Base-by-base conservation (phyloP, 257 asterid species). In the Avicennia marina region DNA sequence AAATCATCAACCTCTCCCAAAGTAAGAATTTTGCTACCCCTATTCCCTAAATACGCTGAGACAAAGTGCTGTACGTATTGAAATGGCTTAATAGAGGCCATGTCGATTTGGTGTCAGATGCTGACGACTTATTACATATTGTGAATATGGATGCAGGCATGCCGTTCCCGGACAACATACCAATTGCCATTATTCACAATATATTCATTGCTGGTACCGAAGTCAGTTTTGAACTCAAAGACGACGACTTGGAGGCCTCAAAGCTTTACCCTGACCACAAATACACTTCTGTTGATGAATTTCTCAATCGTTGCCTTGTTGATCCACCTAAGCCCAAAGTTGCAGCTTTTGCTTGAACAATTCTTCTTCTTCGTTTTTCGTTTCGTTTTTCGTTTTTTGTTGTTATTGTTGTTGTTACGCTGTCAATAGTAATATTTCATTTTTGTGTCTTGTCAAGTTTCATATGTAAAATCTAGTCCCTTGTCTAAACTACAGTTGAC, bases 161-260 rank as follows among this genome's bases (percentile, higher is more conserved):
- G 20, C 66, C 74, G 1, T 38, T 53, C 50, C 77, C 77, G 16
- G 72, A 75, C 2, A 75, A 70, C 47, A 49, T 77, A 39, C 40
- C 77, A 21, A 54, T 46, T 36, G 42, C 83, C 13, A 63, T 73
- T 16, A 65, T 77, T 41, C 83, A 77, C 63, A 66, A 70, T 33
- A 59, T 77, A 7, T 70, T 73, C 45, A 47, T 77, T 11, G 56
- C 27, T 10, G 83, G 80, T 13, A 52, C 62, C 49, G 75, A 73
- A 33, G 9, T 51, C 53, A 74, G 68, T 43, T 78, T 64, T 55
- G 76, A 71, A 44, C 63, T 78, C 0, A 58, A 67, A 45, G 53
- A 71, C 6, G 60, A 62, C 16, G 76, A 71, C 21, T 64, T 73
- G 69, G 83, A 75, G 38, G 68, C 71, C 11, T 66, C 80, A 8